phyloP scores from a whole-genome alignment of 192 early-diverging fungal species.

The Coemansia sp. region DNA sequence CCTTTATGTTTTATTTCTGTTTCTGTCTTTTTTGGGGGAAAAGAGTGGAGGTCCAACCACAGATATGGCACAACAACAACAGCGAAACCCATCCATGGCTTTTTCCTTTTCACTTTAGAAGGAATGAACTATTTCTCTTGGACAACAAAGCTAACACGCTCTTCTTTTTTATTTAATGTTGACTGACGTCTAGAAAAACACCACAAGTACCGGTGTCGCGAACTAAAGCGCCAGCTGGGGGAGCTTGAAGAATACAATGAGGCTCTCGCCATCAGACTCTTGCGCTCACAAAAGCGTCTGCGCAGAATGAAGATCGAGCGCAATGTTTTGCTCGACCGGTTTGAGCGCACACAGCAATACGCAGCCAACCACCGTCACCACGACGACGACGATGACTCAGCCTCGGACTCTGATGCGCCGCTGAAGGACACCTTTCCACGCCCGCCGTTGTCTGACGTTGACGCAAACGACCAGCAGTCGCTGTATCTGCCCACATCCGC shows the following conservation, averaged over 20 bases:
- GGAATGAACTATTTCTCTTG: no score
- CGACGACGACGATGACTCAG: slow-evolving; percentile 33
- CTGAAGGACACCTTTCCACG: slow-evolving; percentile 46
- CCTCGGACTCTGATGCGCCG: slow-evolving; percentile 46
- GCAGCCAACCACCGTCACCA: slow-evolving; percentile 4
- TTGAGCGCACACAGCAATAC: slow-evolving; percentile 41
- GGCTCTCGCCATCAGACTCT: slow-evolving; percentile 44
- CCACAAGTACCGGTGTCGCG: slow-evolving; percentile 55
- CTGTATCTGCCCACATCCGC: slow-evolving; percentile 1
- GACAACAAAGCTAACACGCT: no score
- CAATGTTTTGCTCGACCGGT: slow-evolving; percentile 47
- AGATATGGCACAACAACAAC: no score
- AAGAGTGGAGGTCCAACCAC: no score
- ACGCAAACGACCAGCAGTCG: slow-evolving; percentile 7
- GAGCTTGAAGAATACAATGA: slow-evolving; percentile 58
- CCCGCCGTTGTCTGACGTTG: slow-evolving; percentile 29
- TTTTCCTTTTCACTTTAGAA: neutral
- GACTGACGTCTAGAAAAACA: slow-evolving; percentile 38
- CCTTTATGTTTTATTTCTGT: no score
- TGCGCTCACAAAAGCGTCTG: slow-evolving; percentile 47
- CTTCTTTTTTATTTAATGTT: neutral
- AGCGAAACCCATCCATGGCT: neutral
- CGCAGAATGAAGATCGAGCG: slow-evolving; percentile 53
- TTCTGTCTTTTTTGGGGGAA: no score
- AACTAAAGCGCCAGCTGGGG: slow-evolving; percentile 52